A percentile compares a stretch with the other conserved stretches of the same genome.
These are phyloP conservation scores for Sutorius australiensis DNA, from an alignment of 768 basidiomycete species.

Conservation along the genomic window DNA sequence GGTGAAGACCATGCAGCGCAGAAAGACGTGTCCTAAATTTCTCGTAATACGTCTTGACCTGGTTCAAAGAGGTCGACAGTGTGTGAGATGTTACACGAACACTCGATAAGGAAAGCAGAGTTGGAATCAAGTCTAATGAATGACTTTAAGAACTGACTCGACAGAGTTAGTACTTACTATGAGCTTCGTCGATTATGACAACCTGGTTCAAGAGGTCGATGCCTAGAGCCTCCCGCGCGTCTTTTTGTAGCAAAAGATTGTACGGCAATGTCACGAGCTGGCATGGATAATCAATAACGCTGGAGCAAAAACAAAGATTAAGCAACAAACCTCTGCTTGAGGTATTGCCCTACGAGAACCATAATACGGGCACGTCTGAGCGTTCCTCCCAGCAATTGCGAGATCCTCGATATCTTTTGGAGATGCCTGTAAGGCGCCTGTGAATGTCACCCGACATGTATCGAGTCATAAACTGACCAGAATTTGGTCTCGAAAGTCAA, in stretches of 20 bases:
- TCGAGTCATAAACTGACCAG: slow-evolving; percentile 42
- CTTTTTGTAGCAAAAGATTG: slow-evolving; percentile 80
- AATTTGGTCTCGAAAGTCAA: slow-evolving; percentile 85
- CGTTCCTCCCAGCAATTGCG: slow-evolving; percentile 61
- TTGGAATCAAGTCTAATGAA: slow-evolving; percentile 75
- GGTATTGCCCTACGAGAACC: slow-evolving; percentile 83
- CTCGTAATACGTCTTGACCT: slow-evolving; percentile 72
- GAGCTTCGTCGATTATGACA: slow-evolving; percentile 93
- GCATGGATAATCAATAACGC: not conserved
- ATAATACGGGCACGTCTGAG: slow-evolving; percentile 88
- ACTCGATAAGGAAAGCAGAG: slow-evolving; percentile 83
- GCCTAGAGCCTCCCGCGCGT: slow-evolving; percentile 80
- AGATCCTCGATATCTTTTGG: slow-evolving; percentile 96
- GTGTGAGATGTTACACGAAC: slow-evolving; percentile 54
- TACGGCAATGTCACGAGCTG: slow-evolving; percentile 93
- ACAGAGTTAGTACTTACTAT: slow-evolving; percentile 57
- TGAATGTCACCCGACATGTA: not conserved
- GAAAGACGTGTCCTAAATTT: slow-evolving; percentile 78
- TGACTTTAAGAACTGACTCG: slow-evolving; percentile 1
- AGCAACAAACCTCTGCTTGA: slow-evolving; percentile 71
- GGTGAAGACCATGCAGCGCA: slow-evolving; percentile 66
- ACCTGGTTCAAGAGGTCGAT: slow-evolving; percentile 83
- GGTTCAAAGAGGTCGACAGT: slow-evolving; percentile 61
- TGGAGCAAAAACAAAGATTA: not conserved
- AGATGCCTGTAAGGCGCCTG: slow-evolving; percentile 51